Conservation (phyloP, 805 yeast genomes). For the Saitoella complicata region DNA sequence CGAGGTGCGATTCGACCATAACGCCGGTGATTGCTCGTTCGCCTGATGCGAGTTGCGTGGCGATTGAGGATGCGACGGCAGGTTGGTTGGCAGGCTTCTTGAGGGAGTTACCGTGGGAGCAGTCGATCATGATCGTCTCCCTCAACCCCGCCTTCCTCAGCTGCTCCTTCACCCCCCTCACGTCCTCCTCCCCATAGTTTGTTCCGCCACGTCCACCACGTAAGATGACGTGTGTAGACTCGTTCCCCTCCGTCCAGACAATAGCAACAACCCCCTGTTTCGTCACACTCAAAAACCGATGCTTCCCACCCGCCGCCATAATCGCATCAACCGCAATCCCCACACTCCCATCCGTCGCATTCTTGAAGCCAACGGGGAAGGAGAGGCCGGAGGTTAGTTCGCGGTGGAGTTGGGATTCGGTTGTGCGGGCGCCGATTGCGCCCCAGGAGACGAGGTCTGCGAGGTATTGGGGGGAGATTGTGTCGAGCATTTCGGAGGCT, state of each 20-base stretch:
- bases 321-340: slow-evolving; percentile 93
- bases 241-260: slow-evolving; percentile 89
- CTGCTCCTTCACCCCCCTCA: slow-evolving; percentile 46
- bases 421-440: slow-evolving; percentile 97
- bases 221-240: too few relatives aligned
- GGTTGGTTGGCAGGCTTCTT: slow-evolving; percentile 91
- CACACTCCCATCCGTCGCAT: slow-evolving; percentile 91
- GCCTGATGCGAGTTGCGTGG: slow-evolving; percentile 62
- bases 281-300: slow-evolving; percentile 87
- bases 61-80: slow-evolving; percentile 58
- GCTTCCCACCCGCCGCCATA: slow-evolving; percentile 81
- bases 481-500: slow-evolving; percentile 95
- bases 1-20: slow-evolving; percentile 88
- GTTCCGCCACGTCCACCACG: too few relatives aligned
- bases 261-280: slow-evolving; percentile 94
- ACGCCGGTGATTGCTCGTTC: slow-evolving; percentile 70
- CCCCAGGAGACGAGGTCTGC: slow-evolving; percentile 89
- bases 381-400: slow-evolving; percentile 93
- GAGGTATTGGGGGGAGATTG: slow-evolving; percentile 84
- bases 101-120: slow-evolving; percentile 91
- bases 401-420: slow-evolving; percentile 94
- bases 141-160: slow-evolving; percentile 32
- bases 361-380: slow-evolving; percentile 96
- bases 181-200: slow-evolving; percentile 66
- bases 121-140: slow-evolving; percentile 83